phyloP scores from a whole-genome alignment of 2,329 filamentous ascomycete species.

The Aureobasidium sp. region DNA sequence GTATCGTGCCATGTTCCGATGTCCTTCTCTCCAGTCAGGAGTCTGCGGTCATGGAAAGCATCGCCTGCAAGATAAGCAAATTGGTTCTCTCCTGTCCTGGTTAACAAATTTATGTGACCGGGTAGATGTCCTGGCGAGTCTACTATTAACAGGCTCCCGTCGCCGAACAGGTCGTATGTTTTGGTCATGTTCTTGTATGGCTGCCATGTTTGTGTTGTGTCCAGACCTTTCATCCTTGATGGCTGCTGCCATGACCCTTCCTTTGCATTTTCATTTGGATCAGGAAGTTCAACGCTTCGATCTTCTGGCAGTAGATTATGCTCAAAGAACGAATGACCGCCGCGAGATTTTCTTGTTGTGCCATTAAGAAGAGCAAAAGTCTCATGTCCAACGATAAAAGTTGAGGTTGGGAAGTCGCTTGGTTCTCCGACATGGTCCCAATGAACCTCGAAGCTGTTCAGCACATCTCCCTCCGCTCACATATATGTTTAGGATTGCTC shows the following conservation, averaged over 20 bases:
- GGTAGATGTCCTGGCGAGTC: constrained; percentile 47
- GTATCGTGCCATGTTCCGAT: constrained; percentile 47
- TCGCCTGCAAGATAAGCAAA: constrained; percentile 49
- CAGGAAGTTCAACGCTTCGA: constrained; percentile 25
- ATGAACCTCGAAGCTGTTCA: constrained; percentile 34
- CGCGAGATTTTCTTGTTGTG: constrained; percentile 23
- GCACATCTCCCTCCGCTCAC: background rate
- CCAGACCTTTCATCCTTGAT: background rate
- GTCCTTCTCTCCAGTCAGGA: constrained; percentile 45
- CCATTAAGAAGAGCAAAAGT: constrained; percentile 35
- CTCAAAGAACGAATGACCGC: constrained; percentile 38
- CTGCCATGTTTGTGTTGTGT: background rate
- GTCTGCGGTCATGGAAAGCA: constrained; percentile 46
- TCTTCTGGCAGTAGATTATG: constrained; percentile 34
- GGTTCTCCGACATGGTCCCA: constrained; percentile 55
- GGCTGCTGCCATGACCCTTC: background rate
- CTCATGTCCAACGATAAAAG: constrained; percentile 47
- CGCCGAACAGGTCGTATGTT: constrained; percentile 42
- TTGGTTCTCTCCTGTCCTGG: constrained; percentile 31
- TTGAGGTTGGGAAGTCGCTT: constrained; percentile 42
- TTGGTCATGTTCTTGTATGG: constrained; percentile 28
- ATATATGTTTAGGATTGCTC: background rate
- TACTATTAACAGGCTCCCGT: constrained; percentile 42
- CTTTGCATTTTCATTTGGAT: background rate
- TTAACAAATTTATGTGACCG: constrained; percentile 47